Evolutionary conservation across 2,329 filamentous ascomycete genomes (phyloP).

Genomic region (Sporothrix luriei): DNA sequence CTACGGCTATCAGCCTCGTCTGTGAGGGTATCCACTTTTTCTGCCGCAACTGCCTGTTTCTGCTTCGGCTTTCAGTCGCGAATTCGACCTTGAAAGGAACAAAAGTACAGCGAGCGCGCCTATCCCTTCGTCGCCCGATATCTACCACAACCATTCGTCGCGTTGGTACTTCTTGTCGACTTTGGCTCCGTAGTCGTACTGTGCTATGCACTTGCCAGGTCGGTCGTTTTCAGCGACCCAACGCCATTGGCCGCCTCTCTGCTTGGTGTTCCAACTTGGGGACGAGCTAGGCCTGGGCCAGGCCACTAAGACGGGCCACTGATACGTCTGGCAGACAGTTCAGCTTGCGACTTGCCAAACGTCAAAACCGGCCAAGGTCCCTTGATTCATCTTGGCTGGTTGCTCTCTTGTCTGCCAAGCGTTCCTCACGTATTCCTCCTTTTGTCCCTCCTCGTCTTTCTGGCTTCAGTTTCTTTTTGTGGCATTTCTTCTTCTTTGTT

Average conservation of each 20-base stretch:
- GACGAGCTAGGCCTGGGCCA: conserved; percentile 8
- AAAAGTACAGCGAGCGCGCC: not conserved
- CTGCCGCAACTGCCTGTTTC: not conserved
- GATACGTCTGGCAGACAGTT: not conserved
- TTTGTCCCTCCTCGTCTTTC: not conserved
- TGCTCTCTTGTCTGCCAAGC: not conserved
- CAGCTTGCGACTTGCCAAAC: not conserved
- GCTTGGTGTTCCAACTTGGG: not conserved
- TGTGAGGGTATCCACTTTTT: not conserved
- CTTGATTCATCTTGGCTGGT: conserved; percentile 18
- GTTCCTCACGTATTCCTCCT: not conserved
- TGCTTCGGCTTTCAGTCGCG: conserved; percentile 14
- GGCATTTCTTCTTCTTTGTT: not conserved
- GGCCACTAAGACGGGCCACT: conserved; percentile 28
- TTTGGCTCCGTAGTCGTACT: not conserved
- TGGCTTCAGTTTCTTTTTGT: not conserved
- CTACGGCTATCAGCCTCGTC: conserved; percentile 25
- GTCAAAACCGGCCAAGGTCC: not conserved
- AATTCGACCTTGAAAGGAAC: not conserved
- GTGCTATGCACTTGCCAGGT: not conserved
- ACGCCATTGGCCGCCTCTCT: not conserved
- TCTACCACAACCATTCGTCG: not conserved
- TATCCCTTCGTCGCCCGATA: conserved; percentile 1
- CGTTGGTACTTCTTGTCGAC: not conserved
- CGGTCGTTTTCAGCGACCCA: not conserved